phyloP scores from a whole-genome alignment of 2,329 filamentous ascomycete genomes.

The Fusarium sp. region DNA sequence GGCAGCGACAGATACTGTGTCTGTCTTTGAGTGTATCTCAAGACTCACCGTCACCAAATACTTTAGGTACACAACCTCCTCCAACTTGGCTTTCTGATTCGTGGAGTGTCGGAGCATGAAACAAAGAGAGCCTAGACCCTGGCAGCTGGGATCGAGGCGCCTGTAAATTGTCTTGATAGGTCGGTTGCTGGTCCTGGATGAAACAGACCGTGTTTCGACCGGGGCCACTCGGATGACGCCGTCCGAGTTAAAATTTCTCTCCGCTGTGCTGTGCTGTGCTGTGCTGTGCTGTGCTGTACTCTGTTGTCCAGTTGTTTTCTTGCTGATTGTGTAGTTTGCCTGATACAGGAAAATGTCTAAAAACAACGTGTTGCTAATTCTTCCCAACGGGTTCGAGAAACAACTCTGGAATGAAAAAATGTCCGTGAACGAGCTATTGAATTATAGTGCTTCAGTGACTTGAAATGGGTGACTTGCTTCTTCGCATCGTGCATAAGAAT shows the following conservation, averaged over 20 bases:
- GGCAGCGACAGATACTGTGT: constrained; percentile 10
- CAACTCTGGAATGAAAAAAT: background rate
- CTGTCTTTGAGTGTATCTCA: background rate
- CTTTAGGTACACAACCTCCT: background rate
- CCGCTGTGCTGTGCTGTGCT: background rate
- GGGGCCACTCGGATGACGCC: constrained; percentile 35
- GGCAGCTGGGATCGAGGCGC: constrained; percentile 36
- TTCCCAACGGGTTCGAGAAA: background rate
- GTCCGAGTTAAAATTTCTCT: constrained; percentile 22
- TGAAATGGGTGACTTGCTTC: background rate
- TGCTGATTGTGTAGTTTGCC: background rate
- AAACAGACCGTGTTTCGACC: constrained; percentile 44
- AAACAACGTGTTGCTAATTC: background rate
- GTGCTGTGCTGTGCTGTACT: background rate
- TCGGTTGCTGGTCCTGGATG: constrained; percentile 33
- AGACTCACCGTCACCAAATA: background rate
- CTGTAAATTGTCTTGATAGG: constrained; percentile 40
- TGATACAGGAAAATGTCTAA: background rate
- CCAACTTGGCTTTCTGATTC: constrained; percentile 27
- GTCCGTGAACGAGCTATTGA: background rate
- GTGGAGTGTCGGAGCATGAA: constrained; percentile 38
- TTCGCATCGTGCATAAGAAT: background rate
- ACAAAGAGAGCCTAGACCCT: constrained; percentile 41
- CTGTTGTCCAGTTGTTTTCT: background rate
- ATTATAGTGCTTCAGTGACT: background rate